Evolutionary conservation across 2,329 filamentous ascomycete genomes (phyloP).

Genomic region (Rutstroemia sp.): DNA sequence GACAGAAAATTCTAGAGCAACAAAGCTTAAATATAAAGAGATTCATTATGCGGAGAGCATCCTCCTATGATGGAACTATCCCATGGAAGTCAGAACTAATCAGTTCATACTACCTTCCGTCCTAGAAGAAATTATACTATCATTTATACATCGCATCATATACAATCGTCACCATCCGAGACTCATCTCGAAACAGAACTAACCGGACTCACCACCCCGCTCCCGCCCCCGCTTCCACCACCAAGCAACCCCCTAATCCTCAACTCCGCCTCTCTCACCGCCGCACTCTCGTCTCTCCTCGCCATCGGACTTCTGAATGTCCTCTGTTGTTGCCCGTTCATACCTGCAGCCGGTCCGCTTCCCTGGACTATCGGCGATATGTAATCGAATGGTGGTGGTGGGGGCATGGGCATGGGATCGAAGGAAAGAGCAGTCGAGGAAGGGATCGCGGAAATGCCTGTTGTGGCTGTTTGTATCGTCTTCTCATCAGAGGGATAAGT

Average conservation of each 20-base stretch:
- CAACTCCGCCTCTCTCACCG: not conserved
- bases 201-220: not conserved
- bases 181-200: not conserved
- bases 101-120: too few species aligned
- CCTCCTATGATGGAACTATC: too few species aligned
- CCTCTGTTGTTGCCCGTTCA: not conserved
- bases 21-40: too few species aligned
- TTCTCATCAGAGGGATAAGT: not conserved
- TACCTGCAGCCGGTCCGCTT: not conserved
- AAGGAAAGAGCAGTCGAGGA: not conserved
- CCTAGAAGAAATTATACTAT: too few species aligned
- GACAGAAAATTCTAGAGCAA: too few species aligned
- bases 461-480: not conserved
- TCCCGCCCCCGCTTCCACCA: not conserved
- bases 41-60: too few species aligned
- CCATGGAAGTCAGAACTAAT: too few species aligned
- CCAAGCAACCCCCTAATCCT: constrained; percentile 5
- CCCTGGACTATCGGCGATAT: not conserved
- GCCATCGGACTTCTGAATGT: constrained; percentile 1
- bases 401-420: not conserved
- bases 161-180: too few species aligned
- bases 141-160: too few species aligned
- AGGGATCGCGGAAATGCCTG: not conserved
- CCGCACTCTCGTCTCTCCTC: not conserved
- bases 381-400: not conserved